phyloP scores from a whole-genome alignment of 1,139 yeast species.

The Pichia terricola region DNA sequence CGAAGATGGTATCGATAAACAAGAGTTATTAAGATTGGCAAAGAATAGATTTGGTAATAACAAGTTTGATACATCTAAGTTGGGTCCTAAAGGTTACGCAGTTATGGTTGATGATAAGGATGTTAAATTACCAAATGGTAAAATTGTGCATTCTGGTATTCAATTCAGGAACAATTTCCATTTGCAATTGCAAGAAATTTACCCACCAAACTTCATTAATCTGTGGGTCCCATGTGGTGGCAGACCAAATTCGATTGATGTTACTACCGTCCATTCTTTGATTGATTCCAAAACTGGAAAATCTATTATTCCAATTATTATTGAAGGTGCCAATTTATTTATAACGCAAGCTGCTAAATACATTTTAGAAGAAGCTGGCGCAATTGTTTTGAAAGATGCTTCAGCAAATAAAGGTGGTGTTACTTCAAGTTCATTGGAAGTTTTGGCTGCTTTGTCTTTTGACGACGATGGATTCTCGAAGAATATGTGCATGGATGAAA shows the following conservation, averaged over 20 bases:
- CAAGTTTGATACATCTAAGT: constrained; percentile 54
- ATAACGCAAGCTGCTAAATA: constrained; percentile 91
- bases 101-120: constrained; percentile 84
- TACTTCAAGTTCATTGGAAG: constrained; percentile 92
- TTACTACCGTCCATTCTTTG: constrained; percentile 66
- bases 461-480: constrained; percentile 73
- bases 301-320: constrained; percentile 74
- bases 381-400: constrained; percentile 85
- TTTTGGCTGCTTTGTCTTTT: constrained; percentile 85
- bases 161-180: constrained; percentile 92
- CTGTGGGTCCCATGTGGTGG: constrained; percentile 98
- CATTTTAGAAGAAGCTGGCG: constrained; percentile 77
- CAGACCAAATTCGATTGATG: constrained; percentile 92
- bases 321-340: constrained; percentile 95
- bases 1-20: constrained; percentile 78
- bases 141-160: constrained; percentile 68
- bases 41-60: constrained; percentile 67
- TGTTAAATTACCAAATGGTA: constrained; percentile 66
- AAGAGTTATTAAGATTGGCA: constrained; percentile 74
- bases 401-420: constrained; percentile 98
- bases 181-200: constrained; percentile 55
- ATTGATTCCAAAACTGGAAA: constrained; percentile 72
- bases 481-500: constrained; percentile 61
- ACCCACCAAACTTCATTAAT: constrained; percentile 54
- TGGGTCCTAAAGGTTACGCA: constrained; percentile 68